Evolutionary conservation across 305 asterid species (phyloP), one percentile per base, ranked within the genome.

Genomic region (Fraxinus platypoda): DNA sequence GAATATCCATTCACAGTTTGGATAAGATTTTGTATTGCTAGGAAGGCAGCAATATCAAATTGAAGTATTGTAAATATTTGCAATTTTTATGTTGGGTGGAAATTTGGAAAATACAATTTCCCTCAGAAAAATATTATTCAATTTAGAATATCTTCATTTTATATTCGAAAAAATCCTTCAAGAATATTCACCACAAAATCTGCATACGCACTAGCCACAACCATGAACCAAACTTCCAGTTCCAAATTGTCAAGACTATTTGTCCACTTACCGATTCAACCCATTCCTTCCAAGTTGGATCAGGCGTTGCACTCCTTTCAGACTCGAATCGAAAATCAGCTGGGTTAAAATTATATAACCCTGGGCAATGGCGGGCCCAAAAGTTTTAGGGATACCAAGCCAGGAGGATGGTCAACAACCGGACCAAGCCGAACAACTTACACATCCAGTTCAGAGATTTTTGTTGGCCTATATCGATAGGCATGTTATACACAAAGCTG

Each of bases 31-130:
- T 77, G 31, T 71, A 33, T 62, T 83, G 80, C 62, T 57, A 79
- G 76, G 26, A 76, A 84, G 59, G 57, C 62, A 43, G 66, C 86
- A 71, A 80, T 86, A 75, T 9, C 62, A 87, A 88, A 87, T 77
- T 86, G 68, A 83, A 78, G 80, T 81, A 25, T 13, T 87, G 90
- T 89, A 89, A 84, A 87, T 89, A 87, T 87, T 75, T 76, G 83
- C 57, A 31, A 62, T 76, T 72, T 74, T 52, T 31, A 80, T 81
- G 57, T 37, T 85, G 76, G 73, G 78, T 83, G 66, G 81, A 26
- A 73, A 34, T 26, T 17, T 68, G 82, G 12, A 57, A 57, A 19
- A 21, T 19, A 7, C 68, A 57, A 57, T 57, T 57, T 57, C 68
- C 28, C 28, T 52, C 64, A 0, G 64, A 52, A 52, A 49, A 52